These are phyloP conservation scores for Oxytropis ochrocephala DNA, from an alignment of 306 rosid genomes.

Conservation along the genomic window DNA sequence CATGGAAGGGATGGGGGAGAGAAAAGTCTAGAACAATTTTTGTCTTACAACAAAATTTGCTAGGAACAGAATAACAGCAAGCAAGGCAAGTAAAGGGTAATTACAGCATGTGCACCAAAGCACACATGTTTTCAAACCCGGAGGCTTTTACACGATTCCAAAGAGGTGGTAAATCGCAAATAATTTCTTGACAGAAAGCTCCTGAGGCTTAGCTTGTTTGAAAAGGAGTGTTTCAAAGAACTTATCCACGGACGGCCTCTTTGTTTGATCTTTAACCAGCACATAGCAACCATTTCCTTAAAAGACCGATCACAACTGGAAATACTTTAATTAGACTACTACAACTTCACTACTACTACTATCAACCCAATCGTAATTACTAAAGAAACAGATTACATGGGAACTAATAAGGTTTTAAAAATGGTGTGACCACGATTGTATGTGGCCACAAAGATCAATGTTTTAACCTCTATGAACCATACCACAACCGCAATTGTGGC, in stretches of 20 bases:
- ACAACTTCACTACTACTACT: slow-evolving; percentile 18
- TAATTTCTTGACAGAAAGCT: slow-evolving; percentile 81
- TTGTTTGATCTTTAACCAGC: slow-evolving; percentile 98
- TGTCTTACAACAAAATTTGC: no score
- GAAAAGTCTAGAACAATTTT: no score
- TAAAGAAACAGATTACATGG: slow-evolving; percentile 10
- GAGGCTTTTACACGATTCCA: slow-evolving; percentile 89
- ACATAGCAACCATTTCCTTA: slow-evolving; percentile 99
- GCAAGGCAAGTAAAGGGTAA: no score
- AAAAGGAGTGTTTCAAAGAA: slow-evolving; percentile 84
- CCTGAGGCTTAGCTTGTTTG: slow-evolving; percentile 85
- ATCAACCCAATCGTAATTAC: neutral
- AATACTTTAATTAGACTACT: slow-evolving; percentile 87
- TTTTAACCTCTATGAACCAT: no score
- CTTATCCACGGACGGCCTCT: slow-evolving; percentile 92
- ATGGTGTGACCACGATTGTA: no score
- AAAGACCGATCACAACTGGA: slow-evolving; percentile 98
- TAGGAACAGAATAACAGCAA: no score
- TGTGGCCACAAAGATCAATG: no score
- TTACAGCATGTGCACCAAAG: neutral
- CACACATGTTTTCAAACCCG: slow-evolving; percentile 49
- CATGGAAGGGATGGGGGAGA: no score
- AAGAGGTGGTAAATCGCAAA: slow-evolving; percentile 89
- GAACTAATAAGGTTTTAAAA: neutral
- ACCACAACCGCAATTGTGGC: no score